Evolutionary conservation across 768 basidiomycete genomes (phyloP).

Genomic region (Rhizopogon salebrosus): DNA sequence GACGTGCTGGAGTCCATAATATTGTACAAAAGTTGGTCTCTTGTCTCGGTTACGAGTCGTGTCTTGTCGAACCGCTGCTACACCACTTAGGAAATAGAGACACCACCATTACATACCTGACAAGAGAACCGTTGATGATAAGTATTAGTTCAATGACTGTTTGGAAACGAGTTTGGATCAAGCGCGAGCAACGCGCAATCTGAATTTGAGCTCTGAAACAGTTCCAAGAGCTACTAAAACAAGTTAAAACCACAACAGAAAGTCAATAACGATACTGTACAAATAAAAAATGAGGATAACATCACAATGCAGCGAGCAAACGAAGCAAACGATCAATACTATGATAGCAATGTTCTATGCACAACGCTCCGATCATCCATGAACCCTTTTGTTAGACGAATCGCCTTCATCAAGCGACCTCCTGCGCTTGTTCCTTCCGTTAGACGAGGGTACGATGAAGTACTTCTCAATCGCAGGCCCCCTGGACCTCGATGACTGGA

Average conservation of each 20-base stretch:
- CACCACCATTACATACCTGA: too few species aligned
- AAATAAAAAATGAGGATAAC: slow-evolving; percentile 7
- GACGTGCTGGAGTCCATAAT: too few species aligned
- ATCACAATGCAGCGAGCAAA: neutral
- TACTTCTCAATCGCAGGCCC: slow-evolving; percentile 34
- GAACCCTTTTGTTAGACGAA: slow-evolving; percentile 17
- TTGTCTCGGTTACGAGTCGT: too few species aligned
- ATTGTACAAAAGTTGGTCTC: too few species aligned
- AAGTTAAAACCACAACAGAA: neutral
- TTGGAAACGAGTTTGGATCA: too few species aligned
- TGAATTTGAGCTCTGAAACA: neutral
- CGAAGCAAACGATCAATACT: neutral
- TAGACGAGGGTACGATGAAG: slow-evolving; percentile 17
- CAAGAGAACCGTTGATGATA: too few species aligned
- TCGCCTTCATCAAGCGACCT: slow-evolving; percentile 23
- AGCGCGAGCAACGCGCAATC: neutral
- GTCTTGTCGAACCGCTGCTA: too few species aligned
- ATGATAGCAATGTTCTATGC: neutral
- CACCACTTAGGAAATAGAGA: too few species aligned
- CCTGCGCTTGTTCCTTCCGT: slow-evolving; percentile 20
- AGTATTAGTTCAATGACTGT: too few species aligned
- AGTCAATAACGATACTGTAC: slow-evolving; percentile 25
- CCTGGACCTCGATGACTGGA: slow-evolving; percentile 15
- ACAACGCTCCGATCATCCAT: slow-evolving; percentile 7
- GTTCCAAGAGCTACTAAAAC: neutral